phyloP scores from a whole-genome alignment of 306 rosid species.

The Cyclanthera cordifolia region DNA sequence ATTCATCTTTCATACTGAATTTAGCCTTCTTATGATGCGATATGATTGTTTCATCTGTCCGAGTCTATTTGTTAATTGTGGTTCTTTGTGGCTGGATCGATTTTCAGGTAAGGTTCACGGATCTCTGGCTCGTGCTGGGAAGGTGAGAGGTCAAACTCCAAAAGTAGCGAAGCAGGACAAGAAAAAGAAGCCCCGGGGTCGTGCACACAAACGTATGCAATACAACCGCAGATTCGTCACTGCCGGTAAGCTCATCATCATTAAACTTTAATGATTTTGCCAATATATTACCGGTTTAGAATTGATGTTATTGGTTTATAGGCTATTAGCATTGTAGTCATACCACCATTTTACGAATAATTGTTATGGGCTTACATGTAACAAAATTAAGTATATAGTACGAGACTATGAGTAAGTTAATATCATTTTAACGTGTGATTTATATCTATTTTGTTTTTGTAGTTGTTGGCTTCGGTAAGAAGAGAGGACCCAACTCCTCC shows the following conservation, averaged over 20 bases:
- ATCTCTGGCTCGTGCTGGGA: conserved; percentile 58
- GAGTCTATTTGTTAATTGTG: background rate
- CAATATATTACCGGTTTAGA: background rate
- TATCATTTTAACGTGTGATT: background rate
- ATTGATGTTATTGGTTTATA: background rate
- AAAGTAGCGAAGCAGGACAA: conserved; percentile 61
- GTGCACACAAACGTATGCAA: conserved; percentile 57
- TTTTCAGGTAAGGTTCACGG: conserved; percentile 55
- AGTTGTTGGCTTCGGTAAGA: conserved; percentile 23
- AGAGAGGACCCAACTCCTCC: conserved; percentile 23
- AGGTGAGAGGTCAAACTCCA: conserved; percentile 60
- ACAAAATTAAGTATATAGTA: no score
- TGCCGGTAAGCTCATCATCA: conserved; percentile 23
- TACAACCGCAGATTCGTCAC: conserved; percentile 59
- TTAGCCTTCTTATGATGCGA: background rate
- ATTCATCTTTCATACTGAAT: background rate
- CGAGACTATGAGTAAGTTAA: no score
- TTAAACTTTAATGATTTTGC: no score
- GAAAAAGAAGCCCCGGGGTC: conserved; percentile 54
- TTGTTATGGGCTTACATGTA: background rate
- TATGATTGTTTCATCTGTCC: background rate
- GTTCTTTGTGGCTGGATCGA: background rate
- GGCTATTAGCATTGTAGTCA: background rate
- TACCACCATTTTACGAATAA: background rate
- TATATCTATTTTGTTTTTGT: background rate